Base-by-base conservation (phyloP, 106 monocot species). In the Dioscorea dumetorum region DNA sequence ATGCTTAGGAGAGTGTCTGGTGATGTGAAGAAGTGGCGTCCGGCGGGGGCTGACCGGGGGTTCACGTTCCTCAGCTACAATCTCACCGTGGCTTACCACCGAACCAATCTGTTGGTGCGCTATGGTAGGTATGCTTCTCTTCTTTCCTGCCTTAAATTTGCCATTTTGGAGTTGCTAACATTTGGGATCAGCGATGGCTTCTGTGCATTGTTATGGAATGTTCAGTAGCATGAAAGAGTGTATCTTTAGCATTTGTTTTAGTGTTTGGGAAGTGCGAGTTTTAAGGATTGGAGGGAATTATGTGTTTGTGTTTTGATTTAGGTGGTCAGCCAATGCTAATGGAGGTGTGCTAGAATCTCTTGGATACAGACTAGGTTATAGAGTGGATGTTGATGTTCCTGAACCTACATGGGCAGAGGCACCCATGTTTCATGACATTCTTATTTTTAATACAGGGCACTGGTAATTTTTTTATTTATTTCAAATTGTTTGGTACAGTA, bases 401-500 rank as follows among this genome's bases (percentile, higher is more conserved):
- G 84, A 85, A 7, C 76, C 64, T 2, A 81, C 89, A 50, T 99
- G 99, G 99, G 75, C 70, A 13, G 77, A 93, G 53, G 93, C 90
- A 63, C 82, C 69, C 4, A 32, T 9, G 19, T 93, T 99, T 61
- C 90, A 99, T 85, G 80, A 99, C 67, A 81, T 99, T 74, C 76
- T 99, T 28, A 75, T 99, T 17, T 85, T 99, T 34, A 99, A 93
- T 71, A 92, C 99, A 19, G 99, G 99, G 34, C 99, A 99, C 75
- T 99, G 99, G 99, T 99, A 85, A 71, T 68, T 4, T 8, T 57
- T 56, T 11, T 14, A 50, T 15, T 62, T 18, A 28, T 12, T 15
- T 62, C 32, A 16, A 31, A 32, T 32, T 62, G 15, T 33, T 41
- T 41, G 9, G 6, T 8, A 0, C 10, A 41, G 6, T 41, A 5